Evolutionary conservation across 2,329 filamentous ascomycete genomes (phyloP).

Genomic region (Fusarium humuli): DNA sequence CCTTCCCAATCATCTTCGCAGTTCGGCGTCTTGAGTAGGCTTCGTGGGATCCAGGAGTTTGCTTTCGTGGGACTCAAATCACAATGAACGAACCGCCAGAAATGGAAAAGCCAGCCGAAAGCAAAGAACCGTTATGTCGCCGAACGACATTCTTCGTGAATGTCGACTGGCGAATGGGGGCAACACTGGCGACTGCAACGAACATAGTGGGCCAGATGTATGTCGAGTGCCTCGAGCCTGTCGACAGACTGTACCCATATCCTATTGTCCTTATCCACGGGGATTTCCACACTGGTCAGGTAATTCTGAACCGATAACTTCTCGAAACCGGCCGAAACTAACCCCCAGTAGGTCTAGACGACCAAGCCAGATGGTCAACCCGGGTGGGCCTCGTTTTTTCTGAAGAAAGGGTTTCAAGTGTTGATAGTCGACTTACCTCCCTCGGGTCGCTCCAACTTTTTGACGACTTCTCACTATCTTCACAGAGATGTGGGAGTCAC

Average conservation of each 20-base stretch:
- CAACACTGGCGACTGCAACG: constrained; percentile 19
- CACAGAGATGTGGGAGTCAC: constrained; percentile 35
- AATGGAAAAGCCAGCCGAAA: neutral
- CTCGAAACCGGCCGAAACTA: fast-evolving
- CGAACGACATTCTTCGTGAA: constrained; percentile 46
- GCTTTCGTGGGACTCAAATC: neutral
- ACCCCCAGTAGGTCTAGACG: constrained; percentile 51
- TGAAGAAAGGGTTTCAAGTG: constrained; percentile 56
- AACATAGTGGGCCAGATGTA: constrained; percentile 50
- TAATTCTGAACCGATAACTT: constrained; percentile 11
- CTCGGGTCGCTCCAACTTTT: constrained; percentile 52
- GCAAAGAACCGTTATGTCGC: constrained; percentile 23
- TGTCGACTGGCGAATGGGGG: constrained; percentile 36
- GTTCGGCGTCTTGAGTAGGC: neutral
- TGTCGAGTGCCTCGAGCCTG: constrained; percentile 50
- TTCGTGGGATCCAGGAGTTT: constrained; percentile 3
- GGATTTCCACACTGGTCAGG: constrained; percentile 52
- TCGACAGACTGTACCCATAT: constrained; percentile 17
- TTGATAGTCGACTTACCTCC: constrained; percentile 58
- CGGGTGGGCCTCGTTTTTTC: constrained; percentile 61
- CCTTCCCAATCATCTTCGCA: no score
- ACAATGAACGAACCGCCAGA: neutral
- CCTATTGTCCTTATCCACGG: constrained; percentile 53
- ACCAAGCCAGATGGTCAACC: constrained; percentile 60
- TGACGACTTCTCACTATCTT: constrained; percentile 35